These are phyloP conservation scores for Bifiguratus adelaidae DNA, from an alignment of 192 early-diverging fungal species.

Conservation along the genomic window DNA sequence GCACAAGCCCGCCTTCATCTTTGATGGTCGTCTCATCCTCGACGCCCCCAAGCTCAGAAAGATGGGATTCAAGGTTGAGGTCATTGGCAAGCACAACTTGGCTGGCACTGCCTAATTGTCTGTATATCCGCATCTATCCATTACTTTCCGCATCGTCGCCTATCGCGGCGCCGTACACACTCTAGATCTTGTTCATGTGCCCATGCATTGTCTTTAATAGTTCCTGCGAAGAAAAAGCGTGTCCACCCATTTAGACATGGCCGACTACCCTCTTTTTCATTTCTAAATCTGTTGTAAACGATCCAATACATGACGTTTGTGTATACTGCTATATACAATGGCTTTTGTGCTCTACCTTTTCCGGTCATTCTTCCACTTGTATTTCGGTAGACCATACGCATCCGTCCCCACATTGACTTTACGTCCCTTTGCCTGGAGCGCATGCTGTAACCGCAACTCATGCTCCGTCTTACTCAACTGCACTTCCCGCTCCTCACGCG, in stretches of 20 bases:
- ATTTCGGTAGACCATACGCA: conserved; percentile 65
- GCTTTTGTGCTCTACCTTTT: conserved; percentile 70
- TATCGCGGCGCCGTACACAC: too few species aligned
- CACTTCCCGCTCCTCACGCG: conserved; percentile 68
- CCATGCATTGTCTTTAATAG: too few species aligned
- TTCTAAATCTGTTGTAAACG: too few species aligned
- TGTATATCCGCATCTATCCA: too few species aligned
- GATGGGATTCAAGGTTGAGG: conserved; percentile 71
- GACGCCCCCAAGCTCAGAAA: conserved; percentile 46
- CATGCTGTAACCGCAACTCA: conserved; percentile 72
- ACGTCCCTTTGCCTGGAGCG: conserved; percentile 68
- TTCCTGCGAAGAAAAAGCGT: too few species aligned
- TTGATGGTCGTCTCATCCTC: conserved; percentile 84
- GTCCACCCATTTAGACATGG: too few species aligned
- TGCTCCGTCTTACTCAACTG: conserved; percentile 54
- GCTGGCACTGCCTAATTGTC: conserved; percentile 16
- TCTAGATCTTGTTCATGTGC: too few species aligned
- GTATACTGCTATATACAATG: too few species aligned
- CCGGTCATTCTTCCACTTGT: conserved; percentile 89
- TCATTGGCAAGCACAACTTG: conserved; percentile 51
- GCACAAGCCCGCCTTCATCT: conserved; percentile 79
- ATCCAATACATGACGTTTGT: too few species aligned
- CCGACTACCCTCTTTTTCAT: too few species aligned
- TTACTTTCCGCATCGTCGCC: too few species aligned
- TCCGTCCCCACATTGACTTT: conserved; percentile 77